Conservation (phyloP, 1,284 basidiomycete species). For the Leccinum subrobustum region DNA sequence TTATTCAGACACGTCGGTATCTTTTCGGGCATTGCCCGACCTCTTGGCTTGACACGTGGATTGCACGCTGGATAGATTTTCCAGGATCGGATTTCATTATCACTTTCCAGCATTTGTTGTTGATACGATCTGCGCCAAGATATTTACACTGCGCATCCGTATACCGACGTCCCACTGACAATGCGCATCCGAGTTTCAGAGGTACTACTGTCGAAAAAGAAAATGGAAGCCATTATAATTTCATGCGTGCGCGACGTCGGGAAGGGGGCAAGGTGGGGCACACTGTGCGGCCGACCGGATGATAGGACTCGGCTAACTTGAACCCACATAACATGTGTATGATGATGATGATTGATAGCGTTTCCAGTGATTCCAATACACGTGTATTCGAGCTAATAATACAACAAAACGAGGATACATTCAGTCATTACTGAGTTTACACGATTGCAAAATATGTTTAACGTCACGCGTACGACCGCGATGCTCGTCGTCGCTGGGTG, state of each 20-base stretch:
- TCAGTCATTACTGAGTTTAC: too few relatives aligned
- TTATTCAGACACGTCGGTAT: background rate
- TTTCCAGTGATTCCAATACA: too few relatives aligned
- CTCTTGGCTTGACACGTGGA: background rate
- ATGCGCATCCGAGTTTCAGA: background rate
- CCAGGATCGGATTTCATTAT: background rate
- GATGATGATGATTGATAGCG: too few relatives aligned
- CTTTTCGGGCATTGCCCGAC: background rate
- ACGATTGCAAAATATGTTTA: constrained; percentile 8
- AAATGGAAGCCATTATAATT: background rate
- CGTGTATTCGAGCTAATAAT: too few relatives aligned
- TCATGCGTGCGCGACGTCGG: background rate
- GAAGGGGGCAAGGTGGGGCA: background rate
- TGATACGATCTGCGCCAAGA: background rate
- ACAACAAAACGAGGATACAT: too few relatives aligned
- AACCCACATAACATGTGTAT: background rate
- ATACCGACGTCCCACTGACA: background rate
- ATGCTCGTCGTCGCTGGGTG: constrained; percentile 19
- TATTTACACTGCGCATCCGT: background rate
- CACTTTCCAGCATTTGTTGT: background rate
- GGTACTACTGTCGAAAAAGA: background rate
- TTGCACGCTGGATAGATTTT: background rate
- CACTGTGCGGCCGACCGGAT: background rate
- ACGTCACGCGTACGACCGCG: constrained; percentile 27
- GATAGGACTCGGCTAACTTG: background rate